These are phyloP conservation scores for Trichaptum fuscoviolaceum DNA, from an alignment of 768 basidiomycete species.

Conservation along the genomic window DNA sequence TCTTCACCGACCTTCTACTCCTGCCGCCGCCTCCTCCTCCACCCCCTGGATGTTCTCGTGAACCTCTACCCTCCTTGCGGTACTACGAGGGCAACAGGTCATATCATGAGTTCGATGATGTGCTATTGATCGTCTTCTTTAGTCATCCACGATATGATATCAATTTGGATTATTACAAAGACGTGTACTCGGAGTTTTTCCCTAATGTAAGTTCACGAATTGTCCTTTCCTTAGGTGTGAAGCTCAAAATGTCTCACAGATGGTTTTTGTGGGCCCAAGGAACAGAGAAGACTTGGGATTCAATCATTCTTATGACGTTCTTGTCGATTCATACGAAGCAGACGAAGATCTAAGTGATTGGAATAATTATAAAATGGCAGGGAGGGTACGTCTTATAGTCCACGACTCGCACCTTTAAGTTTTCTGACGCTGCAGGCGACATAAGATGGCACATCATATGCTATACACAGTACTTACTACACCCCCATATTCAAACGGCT, in stretches of 20 bases:
- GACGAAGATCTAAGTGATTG: constrained; percentile 35
- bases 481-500: constrained; percentile 21
- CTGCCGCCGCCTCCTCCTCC: not conserved
- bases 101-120: constrained; percentile 35
- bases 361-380: constrained; percentile 36
- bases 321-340: constrained; percentile 42
- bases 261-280: constrained; percentile 43
- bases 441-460: constrained; percentile 48
- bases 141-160: constrained; percentile 42
- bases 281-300: constrained; percentile 43
- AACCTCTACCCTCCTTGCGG: constrained; percentile 16
- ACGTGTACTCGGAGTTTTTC: constrained; percentile 43
- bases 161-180: constrained; percentile 41
- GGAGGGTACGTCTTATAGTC: constrained; percentile 28
- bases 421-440: not conserved
- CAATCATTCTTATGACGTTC: constrained; percentile 43
- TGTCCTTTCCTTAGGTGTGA: not conserved
- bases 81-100: constrained; percentile 14
- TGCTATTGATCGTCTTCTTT: constrained; percentile 45
- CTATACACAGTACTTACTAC: constrained; percentile 41
- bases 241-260: constrained; percentile 22
- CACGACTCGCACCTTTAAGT: not conserved
- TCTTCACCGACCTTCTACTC: constrained; percentile 1
- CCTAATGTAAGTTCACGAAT: constrained; percentile 36
- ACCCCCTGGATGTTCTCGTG: constrained; percentile 18